These are phyloP conservation scores for Rhododendron simsii DNA, from an alignment of 148 eudicot species.

Conservation along the genomic window DNA sequence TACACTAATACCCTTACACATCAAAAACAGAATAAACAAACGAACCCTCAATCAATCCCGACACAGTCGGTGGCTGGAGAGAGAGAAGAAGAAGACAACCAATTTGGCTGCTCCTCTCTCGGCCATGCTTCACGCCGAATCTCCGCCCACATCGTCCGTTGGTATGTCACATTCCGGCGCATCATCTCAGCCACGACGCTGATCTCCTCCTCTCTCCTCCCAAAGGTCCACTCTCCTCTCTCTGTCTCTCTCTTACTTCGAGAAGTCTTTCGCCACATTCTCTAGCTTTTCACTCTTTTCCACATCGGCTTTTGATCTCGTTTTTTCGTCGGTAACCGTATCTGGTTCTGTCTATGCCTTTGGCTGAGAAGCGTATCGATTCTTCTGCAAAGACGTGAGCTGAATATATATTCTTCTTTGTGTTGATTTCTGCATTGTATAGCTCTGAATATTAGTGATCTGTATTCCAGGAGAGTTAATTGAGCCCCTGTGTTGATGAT, in stretches of 20 bases:
- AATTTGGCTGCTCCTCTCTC: not conserved
- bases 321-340: too few species aligned
- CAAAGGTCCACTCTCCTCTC: not conserved
- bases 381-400: not conserved
- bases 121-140: constrained; percentile 12
- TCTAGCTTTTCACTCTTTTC: not conserved
- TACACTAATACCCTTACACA: too few species aligned
- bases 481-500: too few species aligned
- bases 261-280: not conserved
- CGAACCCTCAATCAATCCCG: constrained; percentile 23
- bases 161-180: constrained; percentile 18
- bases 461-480: too few species aligned
- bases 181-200: not conserved
- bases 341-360: not conserved
- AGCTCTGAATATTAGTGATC: not conserved
- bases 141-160: constrained; percentile 27
- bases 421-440: not conserved
- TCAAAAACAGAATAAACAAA: not conserved
- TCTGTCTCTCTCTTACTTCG: not conserved
- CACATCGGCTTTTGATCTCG: not conserved
- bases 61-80: constrained; percentile 16
- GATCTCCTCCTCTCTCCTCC: not conserved
- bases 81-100: not conserved
- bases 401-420: not conserved
- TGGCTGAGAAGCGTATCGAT: not conserved